Evolutionary conservation across 208 protist species (phyloP), one percentile per base, ranked within the genome.

Genomic region (Leishmania arabica): DNA sequence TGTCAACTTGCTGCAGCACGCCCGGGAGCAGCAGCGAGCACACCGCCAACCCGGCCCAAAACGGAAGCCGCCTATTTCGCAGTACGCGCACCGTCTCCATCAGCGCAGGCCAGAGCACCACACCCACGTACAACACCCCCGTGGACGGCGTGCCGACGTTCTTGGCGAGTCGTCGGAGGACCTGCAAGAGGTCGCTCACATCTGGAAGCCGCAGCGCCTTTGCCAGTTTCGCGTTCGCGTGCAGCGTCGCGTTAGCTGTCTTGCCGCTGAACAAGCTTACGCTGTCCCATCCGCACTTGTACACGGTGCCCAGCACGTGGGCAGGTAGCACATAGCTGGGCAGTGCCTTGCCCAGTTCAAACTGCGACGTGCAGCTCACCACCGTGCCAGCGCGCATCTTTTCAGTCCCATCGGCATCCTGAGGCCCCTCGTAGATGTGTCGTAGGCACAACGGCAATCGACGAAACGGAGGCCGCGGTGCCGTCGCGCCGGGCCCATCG

Each of bases 11-110:
- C 66, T 82, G 80, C 64, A 93, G 80, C 49, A 94, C 66, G 9
- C 78, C 64, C 27, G 93, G 91, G 40, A 94, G 82, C 58, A 91
- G 64, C 45, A 95, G 62, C 42, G 86, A 87, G 78, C 93, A 96
- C 31, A 90, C 77, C 2, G 81, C 86, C 27, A 95, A 69, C 21
- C 91, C 93, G 21, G 91, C 91, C 91, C 89, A 93, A 78, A 96
- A 91, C 0, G 90, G 88, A 65, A 89, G 84, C 42, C 88, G 86
- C 45, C 42, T 3, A 53, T 73, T 31, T 17, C 78, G 85, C 81
- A 88, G 78, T 60, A 81, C 78, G 37, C 71, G 77, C 78, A 88
- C 81, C 60, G 81, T 75, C 60, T 83, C 71, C 75, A 78, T 73
- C 37, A 88, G 66, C 31, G 78, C 37, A 7, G 85, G 85, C 75